Evolutionary conservation across 352 stramenopile genomes (phyloP).

Genomic region (Phytophthora cactorum): DNA sequence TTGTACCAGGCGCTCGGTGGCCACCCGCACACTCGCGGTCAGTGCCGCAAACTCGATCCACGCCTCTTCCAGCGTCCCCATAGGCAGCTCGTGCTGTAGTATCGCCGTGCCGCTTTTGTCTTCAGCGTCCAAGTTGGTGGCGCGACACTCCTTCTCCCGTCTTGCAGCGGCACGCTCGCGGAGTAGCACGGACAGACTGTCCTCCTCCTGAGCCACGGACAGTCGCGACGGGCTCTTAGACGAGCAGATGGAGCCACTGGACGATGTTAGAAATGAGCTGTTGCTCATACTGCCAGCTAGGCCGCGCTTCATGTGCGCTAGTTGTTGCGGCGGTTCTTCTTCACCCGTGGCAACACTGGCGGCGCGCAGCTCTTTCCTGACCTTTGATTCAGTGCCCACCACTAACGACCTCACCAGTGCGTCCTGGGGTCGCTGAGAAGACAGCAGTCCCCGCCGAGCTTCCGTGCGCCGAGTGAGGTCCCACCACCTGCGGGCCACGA

Average conservation of each 20-base stretch:
- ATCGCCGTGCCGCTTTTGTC: background rate
- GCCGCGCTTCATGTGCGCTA: conserved; percentile 6
- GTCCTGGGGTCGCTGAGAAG: conserved; percentile 56
- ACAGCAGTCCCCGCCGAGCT: conserved; percentile 51
- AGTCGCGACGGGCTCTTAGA: conserved; percentile 18
- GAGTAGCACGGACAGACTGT: conserved; percentile 34
- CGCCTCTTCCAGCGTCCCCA: conserved; percentile 11
- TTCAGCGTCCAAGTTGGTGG: background rate
- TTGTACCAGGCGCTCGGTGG: conserved; percentile 18
- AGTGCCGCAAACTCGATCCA: conserved; percentile 23
- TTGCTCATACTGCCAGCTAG: conserved; percentile 17
- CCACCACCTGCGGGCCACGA: conserved; percentile 62
- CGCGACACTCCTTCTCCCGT: conserved; percentile 11
- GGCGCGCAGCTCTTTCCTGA: conserved; percentile 40
- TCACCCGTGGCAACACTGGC: background rate
- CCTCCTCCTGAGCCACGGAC: conserved; percentile 18
- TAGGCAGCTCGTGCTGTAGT: conserved; percentile 1
- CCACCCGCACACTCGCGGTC: conserved; percentile 9
- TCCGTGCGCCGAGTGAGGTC: conserved; percentile 62
- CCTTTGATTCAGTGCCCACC: conserved; percentile 44
- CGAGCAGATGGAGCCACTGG: conserved; percentile 6
- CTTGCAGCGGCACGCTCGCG: conserved; percentile 25
- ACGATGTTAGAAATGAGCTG: conserved; percentile 7
- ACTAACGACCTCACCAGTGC: conserved; percentile 54
- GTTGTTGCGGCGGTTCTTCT: conserved; percentile 3